Evolutionary conservation across 169 alveolate genomes (phyloP), one percentile per base, ranked within the genome.

Genomic region (Eimeria sp.): DNA sequence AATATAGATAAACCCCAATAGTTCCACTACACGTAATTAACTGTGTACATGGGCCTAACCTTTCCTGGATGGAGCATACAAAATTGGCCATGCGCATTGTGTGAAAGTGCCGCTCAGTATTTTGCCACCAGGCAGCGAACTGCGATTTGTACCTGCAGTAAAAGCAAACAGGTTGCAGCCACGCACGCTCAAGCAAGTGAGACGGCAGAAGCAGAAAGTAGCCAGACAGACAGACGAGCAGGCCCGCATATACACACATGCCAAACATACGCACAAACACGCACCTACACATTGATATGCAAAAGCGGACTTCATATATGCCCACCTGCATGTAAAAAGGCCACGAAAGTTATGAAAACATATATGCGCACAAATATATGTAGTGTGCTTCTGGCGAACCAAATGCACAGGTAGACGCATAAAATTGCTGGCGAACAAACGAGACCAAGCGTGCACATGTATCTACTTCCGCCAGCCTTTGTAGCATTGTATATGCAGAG

Each of bases 81-180:
- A 78, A 92, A 58, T 65, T 92, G 65, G 92, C 95, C 95, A 92
- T 92, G 18, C 95, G 90, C 95, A 92, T 92, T 27, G 95, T 92
- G 84, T 92, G 95, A 67, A 92, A 92, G 82, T 92, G 95, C n/a
- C 95, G 91, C 61, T 92, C 95, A 27, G 95, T 92, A 80, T 83
- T 82, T 70, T 80, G 95, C 95, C 95, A 92, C 95, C 95, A 92
- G 72, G 95, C 95, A 43, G 95, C 88, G 30, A 92, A 83, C 92
- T 92, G 95, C 73, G 95, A 76, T 61, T 92, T 92, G 86, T 73
- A 92, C 51, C 95, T 92, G 92, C 65, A 63, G 13, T 14, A 75
- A 13, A 40, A 65, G 83, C 75, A 82, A 51, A 65, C 63, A 34
- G 11, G 34, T 5, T 11, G 72, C 84, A 1, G 75, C 18, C 65